phyloP scores from a whole-genome alignment of 1,284 basidiomycete species.

The Nidula niveotomentosa region DNA sequence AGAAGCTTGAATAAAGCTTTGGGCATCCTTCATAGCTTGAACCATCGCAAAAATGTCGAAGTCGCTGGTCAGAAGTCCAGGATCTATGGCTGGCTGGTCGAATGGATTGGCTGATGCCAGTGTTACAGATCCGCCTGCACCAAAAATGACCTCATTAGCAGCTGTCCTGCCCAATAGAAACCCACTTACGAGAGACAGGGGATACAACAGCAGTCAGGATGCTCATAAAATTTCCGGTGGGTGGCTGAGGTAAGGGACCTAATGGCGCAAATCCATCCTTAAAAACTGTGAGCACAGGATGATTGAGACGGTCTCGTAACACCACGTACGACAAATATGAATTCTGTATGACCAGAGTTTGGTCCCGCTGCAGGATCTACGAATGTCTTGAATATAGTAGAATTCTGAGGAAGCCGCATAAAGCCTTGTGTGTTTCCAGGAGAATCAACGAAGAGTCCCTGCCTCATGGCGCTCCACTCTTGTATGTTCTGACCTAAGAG shows the following conservation, averaged over 20 bases:
- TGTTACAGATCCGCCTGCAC: not conserved
- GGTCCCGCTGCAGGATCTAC: constrained; percentile 1
- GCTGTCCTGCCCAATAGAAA: not conserved
- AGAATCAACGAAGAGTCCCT: not conserved
- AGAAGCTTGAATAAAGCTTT: not conserved
- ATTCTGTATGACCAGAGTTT: not conserved
- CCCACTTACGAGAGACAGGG: too few relatives aligned
- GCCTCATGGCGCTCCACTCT: not conserved
- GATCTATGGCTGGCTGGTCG: not conserved
- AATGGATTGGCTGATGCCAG: not conserved
- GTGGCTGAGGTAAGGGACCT: not conserved
- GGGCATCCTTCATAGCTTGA: constrained; percentile 1
- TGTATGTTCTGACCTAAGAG: not conserved
- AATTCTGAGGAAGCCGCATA: not conserved
- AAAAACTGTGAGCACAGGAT: not conserved
- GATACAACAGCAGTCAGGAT: not conserved
- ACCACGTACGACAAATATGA: constrained; percentile 1
- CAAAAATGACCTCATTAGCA: not conserved
- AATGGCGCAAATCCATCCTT: not conserved
- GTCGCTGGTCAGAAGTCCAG: not conserved
- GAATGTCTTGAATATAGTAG: not conserved
- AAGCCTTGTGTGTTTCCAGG: not conserved
- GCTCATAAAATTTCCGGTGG: not conserved
- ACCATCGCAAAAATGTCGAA: constrained; percentile 2
- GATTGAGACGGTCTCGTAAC: not conserved